Evolutionary conservation across 495 filamentous ascomycete genomes (phyloP).

Genomic region (Choiromyces venosus): DNA sequence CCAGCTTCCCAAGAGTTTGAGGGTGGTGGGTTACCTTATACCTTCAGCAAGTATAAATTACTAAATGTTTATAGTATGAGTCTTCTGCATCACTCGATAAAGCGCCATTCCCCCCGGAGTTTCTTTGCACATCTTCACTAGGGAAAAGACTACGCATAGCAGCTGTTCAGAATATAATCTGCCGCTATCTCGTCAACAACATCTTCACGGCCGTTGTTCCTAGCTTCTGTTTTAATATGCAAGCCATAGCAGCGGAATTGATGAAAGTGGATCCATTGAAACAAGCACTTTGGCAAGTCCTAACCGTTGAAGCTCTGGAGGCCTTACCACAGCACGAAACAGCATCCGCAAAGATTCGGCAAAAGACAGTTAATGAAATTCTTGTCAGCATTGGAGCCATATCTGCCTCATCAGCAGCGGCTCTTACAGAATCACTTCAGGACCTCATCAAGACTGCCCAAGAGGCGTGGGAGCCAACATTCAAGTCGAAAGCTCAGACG

Average conservation of each 20-base stretch:
- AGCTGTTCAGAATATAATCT: not conserved
- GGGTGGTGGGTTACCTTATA: not conserved
- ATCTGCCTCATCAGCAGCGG: not conserved
- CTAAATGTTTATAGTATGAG: not conserved
- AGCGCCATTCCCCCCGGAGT: not conserved
- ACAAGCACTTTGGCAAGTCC: not conserved
- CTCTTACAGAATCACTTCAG: not conserved
- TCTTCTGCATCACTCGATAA: not conserved
- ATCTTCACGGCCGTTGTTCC: not conserved
- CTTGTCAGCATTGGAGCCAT: not conserved
- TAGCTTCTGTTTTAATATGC: constrained; percentile 1
- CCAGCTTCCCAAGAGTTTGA: not conserved
- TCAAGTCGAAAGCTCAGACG: not conserved
- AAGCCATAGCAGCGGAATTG: not conserved
- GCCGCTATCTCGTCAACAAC: not conserved
- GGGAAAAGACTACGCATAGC: not conserved
- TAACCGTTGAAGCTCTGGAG: not conserved
- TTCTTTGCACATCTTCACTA: not conserved
- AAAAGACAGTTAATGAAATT: not conserved
- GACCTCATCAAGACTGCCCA: not conserved
- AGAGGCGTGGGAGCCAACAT: not conserved
- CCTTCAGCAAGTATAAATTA: not conserved
- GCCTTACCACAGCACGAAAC: not conserved
- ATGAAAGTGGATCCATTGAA: not conserved
- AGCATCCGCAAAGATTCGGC: not conserved